These are phyloP conservation scores for Rhizopogon vesiculosus DNA, from an alignment of 768 basidiomycete species.

Conservation along the genomic window DNA sequence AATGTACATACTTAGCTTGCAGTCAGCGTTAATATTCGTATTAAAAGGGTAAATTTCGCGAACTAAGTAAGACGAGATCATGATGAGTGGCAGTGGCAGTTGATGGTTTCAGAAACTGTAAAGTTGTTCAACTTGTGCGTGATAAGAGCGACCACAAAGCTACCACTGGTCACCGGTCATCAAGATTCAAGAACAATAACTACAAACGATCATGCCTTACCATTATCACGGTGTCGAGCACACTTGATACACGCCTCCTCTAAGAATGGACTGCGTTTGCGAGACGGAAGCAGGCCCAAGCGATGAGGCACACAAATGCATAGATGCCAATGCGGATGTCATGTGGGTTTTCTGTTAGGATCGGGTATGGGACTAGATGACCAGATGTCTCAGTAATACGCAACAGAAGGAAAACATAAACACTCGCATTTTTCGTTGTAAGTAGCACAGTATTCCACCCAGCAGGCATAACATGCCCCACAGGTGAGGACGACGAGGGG, in stretches of 20 bases:
- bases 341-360: conserved; percentile 61
- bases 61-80: no score
- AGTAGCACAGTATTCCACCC: conserved; percentile 64
- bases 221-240: no score
- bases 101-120: no score
- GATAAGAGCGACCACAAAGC: no score
- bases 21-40: no score
- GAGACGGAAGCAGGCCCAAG: conserved; percentile 48
- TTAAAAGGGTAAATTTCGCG: no score
- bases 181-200: no score
- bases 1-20: no score
- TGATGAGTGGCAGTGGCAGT: no score
- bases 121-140: no score
- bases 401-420: not conserved
- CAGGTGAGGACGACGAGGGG: conserved; percentile 18
- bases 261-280: conserved; percentile 55
- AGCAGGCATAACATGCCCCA: conserved; percentile 49
- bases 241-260: not conserved
- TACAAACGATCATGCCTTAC: no score
- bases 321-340: conserved; percentile 57
- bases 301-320: conserved; percentile 37
- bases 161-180: no score
- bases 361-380: conserved; percentile 73
- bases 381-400: not conserved
- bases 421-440: conserved; percentile 60